Evolutionary conservation across 2,329 filamentous ascomycete genomes (phyloP), one percentile per base, ranked within the genome.

Genomic region (Pyrenophora teres): DNA sequence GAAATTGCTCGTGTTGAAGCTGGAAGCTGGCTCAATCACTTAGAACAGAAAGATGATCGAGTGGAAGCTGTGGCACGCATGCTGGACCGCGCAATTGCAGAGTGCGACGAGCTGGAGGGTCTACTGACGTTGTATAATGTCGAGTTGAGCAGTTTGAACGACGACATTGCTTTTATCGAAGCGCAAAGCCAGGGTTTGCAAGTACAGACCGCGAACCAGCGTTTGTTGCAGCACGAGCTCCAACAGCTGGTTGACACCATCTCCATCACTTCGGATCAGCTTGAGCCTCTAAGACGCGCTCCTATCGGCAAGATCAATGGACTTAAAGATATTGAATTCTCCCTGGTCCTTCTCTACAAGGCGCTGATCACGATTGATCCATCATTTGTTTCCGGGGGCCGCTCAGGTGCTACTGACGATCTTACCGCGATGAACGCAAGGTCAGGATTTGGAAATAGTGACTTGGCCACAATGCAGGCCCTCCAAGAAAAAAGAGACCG

Each of bases 131-230:
- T 99, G 30, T 99, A 99, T 74, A 90, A 90, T 40, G 94, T 97
- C 21, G 94, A 99, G 73, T 80, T 99, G 6, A 54, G 21, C 67
- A 97, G 92, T 41, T 81, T 99, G 25, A 92, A 92, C 50, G 93
- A 97, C 42, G 94, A 99, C 65, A 95, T 99, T 63, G 87, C 92
- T 3, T 97, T 95, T 70, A 97, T 99, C 59, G 94, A 99, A 77
- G 92, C 94, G 2, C 94, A 99, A 74, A 92, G 91, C 6, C 93
- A 99, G 76, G 94, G 94, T 78, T 79, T 99, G 40, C 94, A 99
- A 68, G 93, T 99, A 6, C 94, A 97, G 74, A 93, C 93, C 16
- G 91, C 94, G 35, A 99, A 99, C 65, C 94, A 99, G 72, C 96
- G 96, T 72, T 82, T 96, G 23, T 82, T 99, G 40, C 91, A 93